Conservation (phyloP, 257 asterid species). For the Solanum pinnatisectum region DNA sequence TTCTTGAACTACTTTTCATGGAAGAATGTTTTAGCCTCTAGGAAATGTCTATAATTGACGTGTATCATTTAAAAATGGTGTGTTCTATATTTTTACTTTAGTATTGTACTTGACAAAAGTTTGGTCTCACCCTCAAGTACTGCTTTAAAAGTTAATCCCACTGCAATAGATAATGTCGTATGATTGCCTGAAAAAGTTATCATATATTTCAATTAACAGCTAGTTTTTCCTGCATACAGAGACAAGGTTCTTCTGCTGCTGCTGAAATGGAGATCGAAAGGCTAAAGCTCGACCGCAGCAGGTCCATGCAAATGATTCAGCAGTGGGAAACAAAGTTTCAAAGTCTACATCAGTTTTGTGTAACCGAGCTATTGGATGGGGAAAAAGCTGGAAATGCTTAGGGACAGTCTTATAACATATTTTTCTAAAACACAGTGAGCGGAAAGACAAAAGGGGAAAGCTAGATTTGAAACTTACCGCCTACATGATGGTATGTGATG, state of each 20-base stretch:
- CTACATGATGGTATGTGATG: neutral
- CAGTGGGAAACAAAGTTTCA: constrained; percentile 56
- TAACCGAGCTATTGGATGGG: constrained; percentile 51
- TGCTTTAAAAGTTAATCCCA: neutral
- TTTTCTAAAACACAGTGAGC: neutral
- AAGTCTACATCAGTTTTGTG: constrained; percentile 57
- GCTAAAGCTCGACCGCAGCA: constrained; percentile 40
- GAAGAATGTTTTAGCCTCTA: neutral
- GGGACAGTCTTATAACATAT: constrained; percentile 4
- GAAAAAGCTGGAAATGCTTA: constrained; percentile 19
- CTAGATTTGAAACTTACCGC: too few species aligned
- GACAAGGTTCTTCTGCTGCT: constrained; percentile 72
- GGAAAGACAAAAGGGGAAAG: neutral
- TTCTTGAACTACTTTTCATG: neutral
- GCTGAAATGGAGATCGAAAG: constrained; percentile 64
- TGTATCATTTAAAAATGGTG: neutral
- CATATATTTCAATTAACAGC: neutral
- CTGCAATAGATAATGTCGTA: neutral
- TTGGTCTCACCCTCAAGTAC: neutral
- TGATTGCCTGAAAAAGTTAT: neutral
- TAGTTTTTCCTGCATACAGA: constrained; percentile 20
- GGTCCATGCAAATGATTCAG: constrained; percentile 51
- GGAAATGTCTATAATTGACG: neutral
- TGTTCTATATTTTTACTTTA: neutral
- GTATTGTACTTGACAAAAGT: neutral